Percentiles rank a stretch among this genome's conserved stretches.
Conservation (phyloP, 176 grass and related monocot species). For the Alloteropsis semialata region DNA sequence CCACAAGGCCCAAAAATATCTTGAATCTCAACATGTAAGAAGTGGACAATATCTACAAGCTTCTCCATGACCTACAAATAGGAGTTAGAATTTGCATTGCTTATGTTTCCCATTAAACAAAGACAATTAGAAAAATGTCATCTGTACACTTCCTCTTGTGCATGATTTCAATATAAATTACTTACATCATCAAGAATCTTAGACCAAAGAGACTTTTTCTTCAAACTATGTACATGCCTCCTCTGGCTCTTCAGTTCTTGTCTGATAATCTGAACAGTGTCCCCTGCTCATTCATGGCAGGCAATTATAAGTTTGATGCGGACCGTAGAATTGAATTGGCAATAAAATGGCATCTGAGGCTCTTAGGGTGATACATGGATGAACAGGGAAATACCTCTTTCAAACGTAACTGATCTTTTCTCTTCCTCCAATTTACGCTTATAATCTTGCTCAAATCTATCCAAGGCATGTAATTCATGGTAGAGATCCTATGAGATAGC, state of each 20-base stretch:
- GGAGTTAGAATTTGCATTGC: not conserved
- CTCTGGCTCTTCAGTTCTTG: slow-evolving; percentile 76
- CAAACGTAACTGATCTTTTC: slow-evolving; percentile 51
- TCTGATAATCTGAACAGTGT: slow-evolving; percentile 65
- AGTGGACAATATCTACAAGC: slow-evolving; percentile 89
- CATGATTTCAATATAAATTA: slow-evolving; percentile 7
- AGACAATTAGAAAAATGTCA: not conserved
- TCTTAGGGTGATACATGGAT: not conserved
- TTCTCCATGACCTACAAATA: slow-evolving; percentile 75
- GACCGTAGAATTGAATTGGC: not conserved
- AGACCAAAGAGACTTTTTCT: slow-evolving; percentile 82
- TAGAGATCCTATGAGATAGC: slow-evolving; percentile 54
- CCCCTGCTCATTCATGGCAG: slow-evolving; percentile 39
- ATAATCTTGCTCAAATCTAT: slow-evolving; percentile 78
- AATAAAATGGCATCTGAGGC: slow-evolving; percentile 10
- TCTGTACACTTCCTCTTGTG: not conserved
- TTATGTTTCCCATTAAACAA: slow-evolving; percentile 3
- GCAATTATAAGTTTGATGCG: not conserved
- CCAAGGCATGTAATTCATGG: slow-evolving; percentile 61
- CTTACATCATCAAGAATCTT: slow-evolving; percentile 59
- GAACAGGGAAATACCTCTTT: slow-evolving; percentile 53
- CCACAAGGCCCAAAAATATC: slow-evolving; percentile 78
- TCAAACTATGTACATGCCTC: slow-evolving; percentile 65
- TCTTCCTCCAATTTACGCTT: slow-evolving; percentile 59
- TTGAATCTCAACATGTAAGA: slow-evolving; percentile 81